Percentiles rank a stretch among this genome's conserved stretches.
Evolutionary conservation across 2,329 filamentous ascomycete genomes (phyloP).

Genomic region (Monilinia fructigena): DNA sequence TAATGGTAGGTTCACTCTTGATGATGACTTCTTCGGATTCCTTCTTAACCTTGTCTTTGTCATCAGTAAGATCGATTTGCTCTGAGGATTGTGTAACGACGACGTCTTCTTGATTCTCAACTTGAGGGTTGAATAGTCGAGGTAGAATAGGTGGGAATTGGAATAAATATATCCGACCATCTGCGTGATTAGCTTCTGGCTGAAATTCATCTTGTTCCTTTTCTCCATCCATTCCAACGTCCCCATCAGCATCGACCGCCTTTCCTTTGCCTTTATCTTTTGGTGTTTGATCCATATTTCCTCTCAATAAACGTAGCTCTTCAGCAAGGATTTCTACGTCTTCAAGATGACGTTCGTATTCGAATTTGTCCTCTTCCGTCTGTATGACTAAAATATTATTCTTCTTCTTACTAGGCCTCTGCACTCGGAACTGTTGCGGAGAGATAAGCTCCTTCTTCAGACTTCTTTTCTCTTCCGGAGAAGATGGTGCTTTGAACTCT

Average conservation of each 20-base stretch:
- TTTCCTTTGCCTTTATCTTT: slow-evolving; percentile 28
- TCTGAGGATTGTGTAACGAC: slow-evolving; percentile 26
- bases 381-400: slow-evolving; percentile 45
- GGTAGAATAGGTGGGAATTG: slow-evolving; percentile 63
- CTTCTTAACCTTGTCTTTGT: slow-evolving; percentile 28
- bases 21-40: slow-evolving; percentile 31
- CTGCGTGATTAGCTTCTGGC: slow-evolving; percentile 35
- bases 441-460: slow-evolving; percentile 14
- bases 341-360: slow-evolving; percentile 49
- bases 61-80: slow-evolving; percentile 32
- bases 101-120: slow-evolving; percentile 45
- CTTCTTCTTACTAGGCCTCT: slow-evolving; percentile 8
- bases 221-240: slow-evolving; percentile 37
- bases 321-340: slow-evolving; percentile 48
- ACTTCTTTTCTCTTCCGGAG: slow-evolving; percentile 20
- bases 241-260: slow-evolving; percentile 46
- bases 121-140: slow-evolving; percentile 45
- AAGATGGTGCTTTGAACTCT: slow-evolving; percentile 16
- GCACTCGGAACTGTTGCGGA: slow-evolving; percentile 1
- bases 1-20: slow-evolving; percentile 20
- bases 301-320: slow-evolving; percentile 42
- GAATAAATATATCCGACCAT: slow-evolving; percentile 62
- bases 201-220: slow-evolving; percentile 27
- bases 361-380: slow-evolving; percentile 52
- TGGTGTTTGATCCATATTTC: slow-evolving; percentile 38